Percentiles rank a stretch among this genome's conserved stretches.
phyloP scores from a whole-genome alignment of 1,284 basidiomycete genomes.

The Malassezia nana region DNA sequence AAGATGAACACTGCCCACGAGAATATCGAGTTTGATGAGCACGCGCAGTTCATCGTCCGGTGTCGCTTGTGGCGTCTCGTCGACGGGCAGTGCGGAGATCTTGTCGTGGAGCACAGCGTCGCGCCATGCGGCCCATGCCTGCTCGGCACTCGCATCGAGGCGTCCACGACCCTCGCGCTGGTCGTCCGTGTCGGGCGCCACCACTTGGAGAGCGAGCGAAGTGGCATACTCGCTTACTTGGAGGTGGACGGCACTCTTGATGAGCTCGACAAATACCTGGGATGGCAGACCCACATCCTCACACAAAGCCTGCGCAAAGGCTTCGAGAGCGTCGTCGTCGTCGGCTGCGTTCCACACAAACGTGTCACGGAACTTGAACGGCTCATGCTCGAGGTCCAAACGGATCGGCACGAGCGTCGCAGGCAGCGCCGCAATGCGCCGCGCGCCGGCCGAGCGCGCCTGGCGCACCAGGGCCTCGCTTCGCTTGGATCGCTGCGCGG shows the following conservation, averaged over 20 bases:
- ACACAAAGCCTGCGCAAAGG: conserved; percentile 77
- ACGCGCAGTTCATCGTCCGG: conserved; percentile 67
- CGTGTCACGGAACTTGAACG: conserved; percentile 84
- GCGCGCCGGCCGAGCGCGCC: conserved; percentile 25
- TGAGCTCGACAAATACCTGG: conserved; percentile 60
- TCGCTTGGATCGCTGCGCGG: conserved; percentile 50
- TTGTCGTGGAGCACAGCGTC: not conserved
- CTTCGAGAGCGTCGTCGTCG: conserved; percentile 72
- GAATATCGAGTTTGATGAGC: conserved; percentile 89
- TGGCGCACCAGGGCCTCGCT: conserved; percentile 53
- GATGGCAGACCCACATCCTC: conserved; percentile 77
- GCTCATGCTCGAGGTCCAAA: conserved; percentile 81
- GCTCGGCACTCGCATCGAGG: conserved; percentile 5
- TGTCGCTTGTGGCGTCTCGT: not conserved
- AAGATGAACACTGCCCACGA: conserved; percentile 81
- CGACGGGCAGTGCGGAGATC: not conserved
- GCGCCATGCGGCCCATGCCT: not conserved
- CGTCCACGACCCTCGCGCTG: conserved; percentile 3
- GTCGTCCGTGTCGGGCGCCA: not conserved
- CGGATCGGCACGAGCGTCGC: conserved; percentile 84
- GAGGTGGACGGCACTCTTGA: conserved; percentile 74
- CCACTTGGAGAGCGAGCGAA: conserved; percentile 28
- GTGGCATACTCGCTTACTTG: conserved; percentile 64
- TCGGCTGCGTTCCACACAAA: conserved; percentile 94
- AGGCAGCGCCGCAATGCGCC: conserved; percentile 57